A percentile compares a stretch with the other conserved stretches of the same genome.
These are phyloP conservation scores for Osmanthus fragrans DNA, from an alignment of 257 asterid genomes.

Conservation along the genomic window DNA sequence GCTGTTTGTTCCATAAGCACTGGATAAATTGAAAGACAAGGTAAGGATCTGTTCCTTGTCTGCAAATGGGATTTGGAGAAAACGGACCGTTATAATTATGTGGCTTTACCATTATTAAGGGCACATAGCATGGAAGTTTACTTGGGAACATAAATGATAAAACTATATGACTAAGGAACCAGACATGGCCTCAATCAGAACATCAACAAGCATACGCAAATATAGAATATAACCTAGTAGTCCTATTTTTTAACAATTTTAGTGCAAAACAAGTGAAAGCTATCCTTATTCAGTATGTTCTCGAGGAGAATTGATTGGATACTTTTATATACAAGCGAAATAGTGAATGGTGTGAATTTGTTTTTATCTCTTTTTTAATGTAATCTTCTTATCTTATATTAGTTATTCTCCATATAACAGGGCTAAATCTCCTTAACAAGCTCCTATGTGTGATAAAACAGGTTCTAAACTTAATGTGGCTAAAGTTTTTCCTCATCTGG, in stretches of 20 bases:
- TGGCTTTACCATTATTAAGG: neutral
- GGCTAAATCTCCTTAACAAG: conserved; percentile 15
- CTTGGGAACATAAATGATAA: neutral
- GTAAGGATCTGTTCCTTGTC: neutral
- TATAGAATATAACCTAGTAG: conserved; percentile 6
- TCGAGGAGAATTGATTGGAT: neutral
- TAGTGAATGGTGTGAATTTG: neutral
- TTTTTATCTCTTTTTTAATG: neutral
- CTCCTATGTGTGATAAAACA: conserved; percentile 32
- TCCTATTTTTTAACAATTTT: neutral
- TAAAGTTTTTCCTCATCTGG: conserved; percentile 92
- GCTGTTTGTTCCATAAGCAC: neutral
- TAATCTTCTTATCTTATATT: neutral
- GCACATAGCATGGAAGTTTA: conserved; percentile 16
- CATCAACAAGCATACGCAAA: neutral
- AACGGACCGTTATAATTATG: neutral
- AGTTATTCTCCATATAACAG: neutral
- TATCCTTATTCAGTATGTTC: conserved; percentile 1
- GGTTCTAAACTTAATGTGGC: conserved; percentile 99
- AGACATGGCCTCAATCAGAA: conserved; percentile 10
- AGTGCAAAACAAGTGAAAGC: neutral
- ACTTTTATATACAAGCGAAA: neutral
- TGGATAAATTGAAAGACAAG: neutral
- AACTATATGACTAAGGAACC: conserved; percentile 1
- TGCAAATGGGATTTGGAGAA: conserved; percentile 12